Base-by-base conservation (phyloP, 1,139 yeast genomes). In the Scheffersomyces quercinus region DNA sequence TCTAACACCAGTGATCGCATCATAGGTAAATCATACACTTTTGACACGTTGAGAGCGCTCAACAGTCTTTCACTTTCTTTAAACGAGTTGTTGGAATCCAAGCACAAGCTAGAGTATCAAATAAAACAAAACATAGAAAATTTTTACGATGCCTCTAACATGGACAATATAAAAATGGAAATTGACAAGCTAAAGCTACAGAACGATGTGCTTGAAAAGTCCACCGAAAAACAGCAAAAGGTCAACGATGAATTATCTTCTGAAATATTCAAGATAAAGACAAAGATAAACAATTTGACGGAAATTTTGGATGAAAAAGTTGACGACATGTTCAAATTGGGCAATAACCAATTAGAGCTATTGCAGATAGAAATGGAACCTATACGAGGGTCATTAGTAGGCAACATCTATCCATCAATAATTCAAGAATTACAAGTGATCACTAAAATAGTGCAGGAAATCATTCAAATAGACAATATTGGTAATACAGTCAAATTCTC, bases 11-110 rank as follows among this genome's bases (percentile, higher is more conserved):
- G 26, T 15, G 29, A 35, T 24, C 31, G 26, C 24, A 12, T 14
- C 2, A 20, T 31, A 5, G n/a, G 15, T 5, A 31, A 13, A 31
- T 31, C 35, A 5, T 31, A 31, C 20, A 20, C 15, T 2, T 31
- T 31, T 14, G 77, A 73, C 46, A 51, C 64, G 9, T 61, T 72
- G 5, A 56, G 79, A 37, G 59, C 70, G 1, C 44, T 73, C 9
- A 61, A 57, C 42, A 67, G 62, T 40, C 54, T 73, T 24, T 46
- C 59, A 20, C 53, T 54, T 33, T 68, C 77, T 0, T 47, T 69
- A 2, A 58, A 58, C 28, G 79, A 73, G 44, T 55, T 72, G 35
- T 37, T 47, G 5, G 28, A 41, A 2, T 31, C 54, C 37, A 58
- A 58, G 42, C 39, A 28, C 13, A 36, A 39, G 16, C 41, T 54